Percentiles rank a stretch among this genome's conserved stretches.
Conservation (phyloP, 139 green algal genomes). For the Chlorella sp. region DNA sequence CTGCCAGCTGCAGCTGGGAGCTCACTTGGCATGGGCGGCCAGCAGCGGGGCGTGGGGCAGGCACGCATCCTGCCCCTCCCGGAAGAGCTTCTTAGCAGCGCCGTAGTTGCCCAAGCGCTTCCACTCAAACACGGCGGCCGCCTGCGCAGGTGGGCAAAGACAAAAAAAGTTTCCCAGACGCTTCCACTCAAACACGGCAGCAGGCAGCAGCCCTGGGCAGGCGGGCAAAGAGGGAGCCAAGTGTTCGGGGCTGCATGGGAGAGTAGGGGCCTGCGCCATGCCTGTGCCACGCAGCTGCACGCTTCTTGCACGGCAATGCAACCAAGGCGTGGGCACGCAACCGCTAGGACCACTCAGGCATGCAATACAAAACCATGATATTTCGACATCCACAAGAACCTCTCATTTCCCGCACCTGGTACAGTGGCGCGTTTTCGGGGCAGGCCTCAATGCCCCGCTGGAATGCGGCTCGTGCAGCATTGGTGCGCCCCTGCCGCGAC, state of each 20-base stretch:
- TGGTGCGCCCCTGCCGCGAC: conserved; percentile 37
- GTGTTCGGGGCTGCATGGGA: too few species aligned
- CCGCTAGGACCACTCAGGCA: too few species aligned
- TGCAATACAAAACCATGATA: too few species aligned
- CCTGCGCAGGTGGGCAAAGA: too few species aligned
- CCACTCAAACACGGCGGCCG: conserved; percentile 47
- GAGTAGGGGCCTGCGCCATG: too few species aligned
- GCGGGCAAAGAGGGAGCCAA: too few species aligned
- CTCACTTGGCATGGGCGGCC: conserved; percentile 40
- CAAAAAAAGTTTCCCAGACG: conserved; percentile 42
- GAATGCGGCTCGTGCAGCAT: conserved; percentile 47
- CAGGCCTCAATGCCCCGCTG: conserved; percentile 9
- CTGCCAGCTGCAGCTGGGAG: too few species aligned
- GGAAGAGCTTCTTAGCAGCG: conserved; percentile 46
- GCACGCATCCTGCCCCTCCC: conserved; percentile 14
- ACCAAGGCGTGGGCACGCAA: too few species aligned
- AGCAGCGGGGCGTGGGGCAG: conserved; percentile 40
- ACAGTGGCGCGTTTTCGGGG: neutral
- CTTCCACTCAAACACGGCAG: conserved; percentile 47
- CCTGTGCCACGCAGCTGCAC: too few species aligned
- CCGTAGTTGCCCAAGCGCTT: conserved; percentile 43
- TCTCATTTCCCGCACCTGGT: conserved; percentile 38
- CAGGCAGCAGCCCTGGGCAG: too few species aligned
- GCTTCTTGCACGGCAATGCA: too few species aligned
- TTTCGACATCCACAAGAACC: too few species aligned